Conservation (phyloP, 2,329 filamentous ascomycete genomes). For the Cytospora paraplurivora region DNA sequence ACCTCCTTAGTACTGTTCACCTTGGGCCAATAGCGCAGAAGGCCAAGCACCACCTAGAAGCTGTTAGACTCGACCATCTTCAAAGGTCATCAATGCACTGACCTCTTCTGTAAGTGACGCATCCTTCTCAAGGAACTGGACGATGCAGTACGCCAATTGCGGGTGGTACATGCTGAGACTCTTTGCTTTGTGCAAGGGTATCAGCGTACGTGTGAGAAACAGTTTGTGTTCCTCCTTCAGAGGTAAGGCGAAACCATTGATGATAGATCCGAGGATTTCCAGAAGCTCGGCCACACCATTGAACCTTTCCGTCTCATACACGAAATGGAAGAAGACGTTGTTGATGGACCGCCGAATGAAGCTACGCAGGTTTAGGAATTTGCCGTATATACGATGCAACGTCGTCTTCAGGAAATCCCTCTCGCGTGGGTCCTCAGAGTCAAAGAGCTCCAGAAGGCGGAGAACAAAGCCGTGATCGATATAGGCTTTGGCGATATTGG, state of each 20-base stretch:
- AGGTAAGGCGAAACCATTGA: constrained; percentile 96
- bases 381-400: constrained; percentile 95
- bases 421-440: constrained; percentile 95
- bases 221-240: constrained; percentile 99
- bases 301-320: constrained; percentile 97
- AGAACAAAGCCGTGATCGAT: constrained; percentile 98
- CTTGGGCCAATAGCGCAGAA: constrained; percentile 98
- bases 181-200: constrained; percentile 97
- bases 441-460: constrained; percentile 94
- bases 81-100: constrained; percentile 36
- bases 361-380: constrained; percentile 95
- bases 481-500: constrained; percentile 97
- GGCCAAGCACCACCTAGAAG: constrained; percentile 80
- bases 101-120: constrained; percentile 96
- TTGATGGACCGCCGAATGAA: constrained; percentile 99
- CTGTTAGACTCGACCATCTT: constrained; percentile 27
- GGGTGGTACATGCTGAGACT: constrained; percentile 99
- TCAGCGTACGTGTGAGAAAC: constrained; percentile 88
- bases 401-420: constrained; percentile 98
- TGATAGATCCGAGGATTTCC: constrained; percentile 96
- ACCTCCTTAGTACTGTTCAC: constrained; percentile 99
- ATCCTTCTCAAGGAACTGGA: constrained; percentile 98
- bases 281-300: constrained; percentile 96
- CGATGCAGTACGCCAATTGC: constrained; percentile 96
- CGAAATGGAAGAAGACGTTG: constrained; percentile 99